These are phyloP conservation scores for Aspergillus hiratsukae DNA, from an alignment of 2,329 filamentous ascomycete species.

Conservation along the genomic window DNA sequence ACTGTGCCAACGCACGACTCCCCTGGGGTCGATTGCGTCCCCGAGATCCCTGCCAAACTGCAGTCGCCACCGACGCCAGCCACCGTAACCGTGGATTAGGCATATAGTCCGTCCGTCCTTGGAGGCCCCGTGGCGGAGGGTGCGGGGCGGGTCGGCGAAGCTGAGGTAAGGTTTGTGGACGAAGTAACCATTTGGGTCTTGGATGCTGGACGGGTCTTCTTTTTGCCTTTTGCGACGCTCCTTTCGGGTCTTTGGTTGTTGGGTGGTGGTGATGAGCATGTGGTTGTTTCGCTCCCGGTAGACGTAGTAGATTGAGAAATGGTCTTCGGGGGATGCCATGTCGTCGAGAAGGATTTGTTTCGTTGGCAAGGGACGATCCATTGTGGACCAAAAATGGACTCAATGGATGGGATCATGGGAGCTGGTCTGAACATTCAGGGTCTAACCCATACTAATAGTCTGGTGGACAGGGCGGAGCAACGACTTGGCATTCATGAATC, in stretches of 20 bases:
- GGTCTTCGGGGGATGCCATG: background rate
- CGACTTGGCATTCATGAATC: too few species aligned
- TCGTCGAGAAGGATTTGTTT: background rate
- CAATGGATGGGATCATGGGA: too few species aligned
- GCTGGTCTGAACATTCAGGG: background rate
- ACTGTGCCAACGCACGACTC: constrained; percentile 9
- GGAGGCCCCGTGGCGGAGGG: constrained; percentile 4
- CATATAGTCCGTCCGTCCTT: constrained; percentile 8
- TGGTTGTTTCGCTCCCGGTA: constrained; percentile 7
- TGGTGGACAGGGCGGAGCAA: background rate
- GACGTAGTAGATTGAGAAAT: constrained; percentile 7
- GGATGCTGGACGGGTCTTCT: background rate
- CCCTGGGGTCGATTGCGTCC: constrained; percentile 10
- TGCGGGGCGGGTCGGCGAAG: constrained; percentile 8
- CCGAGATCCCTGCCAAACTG: constrained; percentile 7
- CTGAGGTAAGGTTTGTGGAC: constrained; percentile 6
- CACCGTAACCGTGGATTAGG: constrained; percentile 4
- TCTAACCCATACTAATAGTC: background rate
- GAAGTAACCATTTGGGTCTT: constrained; percentile 7
- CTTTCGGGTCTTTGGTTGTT: constrained; percentile 1
- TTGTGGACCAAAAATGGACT: too few species aligned
- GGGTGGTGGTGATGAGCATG: constrained; percentile 7
- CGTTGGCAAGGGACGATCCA: background rate
- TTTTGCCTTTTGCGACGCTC: background rate
- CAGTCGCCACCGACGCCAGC: constrained; percentile 11